Evolutionary conservation across 2,329 filamentous ascomycete species (phyloP), one percentile per base, ranked within the genome.

Genomic region (Beauveria bassiana): DNA sequence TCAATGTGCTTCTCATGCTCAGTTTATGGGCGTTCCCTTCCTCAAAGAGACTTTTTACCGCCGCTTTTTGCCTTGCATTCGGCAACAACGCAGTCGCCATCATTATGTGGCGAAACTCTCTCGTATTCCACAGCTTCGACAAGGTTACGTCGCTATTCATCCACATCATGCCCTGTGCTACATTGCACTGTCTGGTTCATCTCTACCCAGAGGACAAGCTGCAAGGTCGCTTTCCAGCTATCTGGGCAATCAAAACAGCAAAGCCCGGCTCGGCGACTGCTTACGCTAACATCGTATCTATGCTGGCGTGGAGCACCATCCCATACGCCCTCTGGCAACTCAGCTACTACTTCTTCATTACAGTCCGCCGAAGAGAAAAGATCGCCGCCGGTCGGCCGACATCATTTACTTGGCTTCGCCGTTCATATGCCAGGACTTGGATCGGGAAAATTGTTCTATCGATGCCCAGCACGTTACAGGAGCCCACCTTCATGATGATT

Each of bases 141-240:
- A 99, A 99, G 76, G 92, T 98, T 64, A 96, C 93, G 14, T 95
- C 91, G 72, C 82, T 99, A n/a, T 99, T 99, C 77, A 97, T 99
- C 68, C 95, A 99, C 74, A 96, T 99, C 70, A 99, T 99, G 93
- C 95, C 95, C 1, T 96, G 93, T 66, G 93, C 90, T 6, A 91
- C 93, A 1, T 82, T 99, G 14, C 95, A 99, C 74, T 96, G 91
- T 71, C 81, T 99, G 16, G 90, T 96, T 18, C 95, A 99, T 72
- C 80, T 98, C 22, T 80, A 92, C 14, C 76, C 88, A 0, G 74
- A 83, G 1, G 84, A 86, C 24, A 73, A 83, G 47, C 89, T 96
- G 70, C 78, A 81, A 65, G 75, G 79, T 28, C 85, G 87, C 22
- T 98, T 96, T 71, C 93, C 93, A 0, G 93, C 93, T 14, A 85